phyloP scores from a whole-genome alignment of 352 stramenopile species.

The Pythium phragmitis region DNA sequence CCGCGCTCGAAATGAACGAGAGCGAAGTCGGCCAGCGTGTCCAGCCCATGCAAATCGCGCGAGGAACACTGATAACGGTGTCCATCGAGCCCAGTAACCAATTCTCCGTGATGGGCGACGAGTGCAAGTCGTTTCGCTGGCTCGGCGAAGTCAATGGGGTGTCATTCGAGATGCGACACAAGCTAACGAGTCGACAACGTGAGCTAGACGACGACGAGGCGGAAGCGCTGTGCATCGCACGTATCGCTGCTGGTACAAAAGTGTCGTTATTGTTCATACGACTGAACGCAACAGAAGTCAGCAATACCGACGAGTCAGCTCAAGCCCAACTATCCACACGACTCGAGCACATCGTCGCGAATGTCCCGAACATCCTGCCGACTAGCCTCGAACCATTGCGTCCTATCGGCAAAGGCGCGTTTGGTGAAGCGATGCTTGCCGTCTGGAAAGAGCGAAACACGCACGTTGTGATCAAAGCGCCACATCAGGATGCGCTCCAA shows the following conservation, averaged over 20 bases:
- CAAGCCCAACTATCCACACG: slow-evolving; percentile 18
- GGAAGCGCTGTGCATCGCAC: slow-evolving; percentile 48
- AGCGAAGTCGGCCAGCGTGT: slow-evolving; percentile 46
- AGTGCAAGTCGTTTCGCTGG: slow-evolving; percentile 70
- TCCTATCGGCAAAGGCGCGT: slow-evolving; percentile 61
- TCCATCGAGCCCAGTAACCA: slow-evolving; percentile 43
- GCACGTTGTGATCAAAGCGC: slow-evolving; percentile 68
- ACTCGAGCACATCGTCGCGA: slow-evolving; percentile 47
- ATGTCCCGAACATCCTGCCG: slow-evolving; percentile 48
- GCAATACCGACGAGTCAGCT: neutral
- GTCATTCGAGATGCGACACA: slow-evolving; percentile 57
- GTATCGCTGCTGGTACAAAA: slow-evolving; percentile 55
- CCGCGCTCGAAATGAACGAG: slow-evolving; percentile 50
- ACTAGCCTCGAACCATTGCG: slow-evolving; percentile 50
- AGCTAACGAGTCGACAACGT: slow-evolving; percentile 13
- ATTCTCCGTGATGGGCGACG: slow-evolving; percentile 43
- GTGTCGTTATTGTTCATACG: slow-evolving; percentile 69
- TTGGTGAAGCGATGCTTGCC: slow-evolving; percentile 67
- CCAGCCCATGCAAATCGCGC: slow-evolving; percentile 48
- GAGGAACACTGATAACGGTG: slow-evolving; percentile 63
- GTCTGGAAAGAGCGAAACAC: slow-evolving; percentile 47
- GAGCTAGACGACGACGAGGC: slow-evolving; percentile 25
- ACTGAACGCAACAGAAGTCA: slow-evolving; percentile 16
- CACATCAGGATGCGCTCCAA: slow-evolving; percentile 44
- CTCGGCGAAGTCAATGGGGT: slow-evolving; percentile 53